Base-by-base conservation (phyloP, 352 stramenopile genomes). In the Phytophthora sp. region DNA sequence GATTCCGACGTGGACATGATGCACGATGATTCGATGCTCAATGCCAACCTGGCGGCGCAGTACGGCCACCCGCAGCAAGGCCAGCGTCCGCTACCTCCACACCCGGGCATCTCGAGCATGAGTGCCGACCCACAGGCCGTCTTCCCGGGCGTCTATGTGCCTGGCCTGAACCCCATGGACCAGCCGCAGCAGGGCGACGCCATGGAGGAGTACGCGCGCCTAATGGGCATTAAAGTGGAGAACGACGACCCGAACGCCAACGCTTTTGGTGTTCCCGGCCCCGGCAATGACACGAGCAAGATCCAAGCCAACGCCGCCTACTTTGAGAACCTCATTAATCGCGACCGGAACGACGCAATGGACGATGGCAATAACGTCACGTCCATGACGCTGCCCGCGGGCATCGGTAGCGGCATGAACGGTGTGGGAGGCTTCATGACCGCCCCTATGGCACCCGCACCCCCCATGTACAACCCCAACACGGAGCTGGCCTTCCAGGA, bases 181-280 rank as follows among this genome's bases (percentile, higher is more conserved):
- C 75, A 83, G 12, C 57, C 76, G 20, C 74, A 78, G 35, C 77
- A 79, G 27, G 69, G 70, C 29, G 64, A 75, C 23, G 85, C 81
- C 4, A 88, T 95, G 53, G 86, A 95, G 56, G 86, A 90, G 50
- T 95, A 95, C 58, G 86, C 86, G 5, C 78, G 76, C 18, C 74
- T 93, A 12, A 95, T 95, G 83, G 86, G 86, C 30, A 88, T 95
- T 51, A 95, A 92, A 49, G 79, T 95, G 41, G 86, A 94, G 58
- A 73, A 62, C 27, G 69, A 77, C 13, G 82, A 73, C 38, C 76
- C 75, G 4, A 67, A 74, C 18, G 73, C 77, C 35, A 82, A 86
- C 49, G 79, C 71, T 53, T 77, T 85, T 30, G 58, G 56, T 11
- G 41, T 63, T 7, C 30, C 42, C 2, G 39, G 39, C 21, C 71